These are phyloP conservation scores for Handroanthus guayacan DNA, from an alignment of 257 asterid genomes.

Conservation along the genomic window DNA sequence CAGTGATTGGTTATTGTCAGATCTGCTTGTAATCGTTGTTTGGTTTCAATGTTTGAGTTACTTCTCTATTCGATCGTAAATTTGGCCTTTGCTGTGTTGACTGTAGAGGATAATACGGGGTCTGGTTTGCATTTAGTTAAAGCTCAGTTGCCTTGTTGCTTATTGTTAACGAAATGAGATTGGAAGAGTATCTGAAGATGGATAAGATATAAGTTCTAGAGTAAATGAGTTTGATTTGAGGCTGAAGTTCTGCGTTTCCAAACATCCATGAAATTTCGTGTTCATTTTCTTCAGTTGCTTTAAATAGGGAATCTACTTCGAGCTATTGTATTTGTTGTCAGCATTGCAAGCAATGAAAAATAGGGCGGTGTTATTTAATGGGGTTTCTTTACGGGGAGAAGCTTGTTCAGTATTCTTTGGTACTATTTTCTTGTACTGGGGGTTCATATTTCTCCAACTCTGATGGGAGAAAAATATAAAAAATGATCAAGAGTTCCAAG, in stretches of 20 bases:
- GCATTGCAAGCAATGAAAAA: slow-evolving; percentile 12
- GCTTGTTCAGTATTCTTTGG: background rate
- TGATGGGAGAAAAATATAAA: background rate
- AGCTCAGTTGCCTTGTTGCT: background rate
- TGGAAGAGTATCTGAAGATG: background rate
- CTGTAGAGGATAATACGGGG: background rate
- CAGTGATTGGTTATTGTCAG: slow-evolving; percentile 29
- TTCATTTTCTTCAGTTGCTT: background rate
- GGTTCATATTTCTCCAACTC: background rate
- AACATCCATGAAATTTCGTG: background rate
- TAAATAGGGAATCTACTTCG: background rate
- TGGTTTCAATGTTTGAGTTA: slow-evolving; percentile 3
- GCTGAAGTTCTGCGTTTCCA: background rate
- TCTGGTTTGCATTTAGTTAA: slow-evolving; percentile 25
- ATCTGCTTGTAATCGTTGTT: slow-evolving; percentile 36
- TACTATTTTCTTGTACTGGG: slow-evolving; percentile 5
- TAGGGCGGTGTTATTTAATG: background rate
- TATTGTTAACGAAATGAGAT: background rate
- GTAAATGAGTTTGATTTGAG: slow-evolving; percentile 16
- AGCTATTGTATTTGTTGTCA: background rate
- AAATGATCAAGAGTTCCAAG: background rate
- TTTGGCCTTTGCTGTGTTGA: slow-evolving; percentile 20
- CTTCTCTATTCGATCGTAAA: slow-evolving; percentile 12
- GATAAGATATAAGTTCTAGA: background rate
- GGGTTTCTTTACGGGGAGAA: background rate